Base-by-base conservation (phyloP, 2,329 filamentous ascomycete genomes). In the Talaromyces amestolkiae region DNA sequence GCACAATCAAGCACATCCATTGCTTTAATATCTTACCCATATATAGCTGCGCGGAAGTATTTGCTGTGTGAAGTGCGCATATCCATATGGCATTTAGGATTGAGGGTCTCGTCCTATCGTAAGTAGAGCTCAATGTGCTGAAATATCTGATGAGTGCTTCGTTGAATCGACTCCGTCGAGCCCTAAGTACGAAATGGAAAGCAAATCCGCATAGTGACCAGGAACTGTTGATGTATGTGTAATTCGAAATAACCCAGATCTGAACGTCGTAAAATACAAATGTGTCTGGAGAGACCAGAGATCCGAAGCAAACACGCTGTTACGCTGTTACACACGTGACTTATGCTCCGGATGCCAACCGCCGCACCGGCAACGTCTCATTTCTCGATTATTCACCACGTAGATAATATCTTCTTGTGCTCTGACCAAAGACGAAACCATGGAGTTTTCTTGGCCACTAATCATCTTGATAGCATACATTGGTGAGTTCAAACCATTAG, bases 351-450 rank as follows among this genome's bases (percentile, higher is more conserved):
- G 78, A 47, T 76, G 79, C 3, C 81, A 82, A 56, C 80, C 82
- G 9, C 82, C 35, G 78, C 79, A 0, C 79, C 11, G 3, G 53
- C 53, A 56, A 56, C n/a, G n/a, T 56, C 31, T 19, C 49, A 11
- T 54, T n/a, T n/a, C 31, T 54, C 35, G 27, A 35, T 35, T 5
- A 33, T 35, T 37, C 53, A 56, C 33, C 10, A 74, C n/a, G 83
- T 73, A 65, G 77, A 84, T 2, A 82, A n/a, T n/a, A n/a, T n/a
- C n/a, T n/a, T 77, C 68, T 82, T 69, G 69, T 81, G 24, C n/a
- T 22, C 11, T 13, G 10, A 37, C 15, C 10, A 9, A 37, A 59
- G 9, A 3, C 37, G 37, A 22, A 43, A 45, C n/a, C 15, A 59
- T 59, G 56, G 56, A 59, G 39, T 59, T 59, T 11, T 59, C 56